Base-by-base conservation (phyloP, 2,329 filamentous ascomycete genomes). In the Huntiella savannae region DNA sequence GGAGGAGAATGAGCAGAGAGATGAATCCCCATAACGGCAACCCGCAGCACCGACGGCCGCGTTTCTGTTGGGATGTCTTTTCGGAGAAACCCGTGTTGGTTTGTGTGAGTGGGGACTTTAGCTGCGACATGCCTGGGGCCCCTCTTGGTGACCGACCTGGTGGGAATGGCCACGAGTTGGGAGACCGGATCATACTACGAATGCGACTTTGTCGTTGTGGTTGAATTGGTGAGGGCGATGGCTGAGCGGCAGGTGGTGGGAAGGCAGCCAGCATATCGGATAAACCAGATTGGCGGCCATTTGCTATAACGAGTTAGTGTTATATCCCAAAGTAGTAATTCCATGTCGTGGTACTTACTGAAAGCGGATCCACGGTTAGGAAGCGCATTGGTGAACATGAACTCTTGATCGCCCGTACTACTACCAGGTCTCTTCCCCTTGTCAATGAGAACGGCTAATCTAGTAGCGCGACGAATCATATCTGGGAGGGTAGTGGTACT, bases 401-500 rank as follows among this genome's bases (percentile, higher is more conserved):
- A 56, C 15, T 71, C 68, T 37, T 33, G 32, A 15, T 73, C 69
- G 1, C 73, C 69, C 42, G 75, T 62, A 12, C 70, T 67, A 55
- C 75, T 79, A 16, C 65, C 73, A 22, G 75, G 75, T 53, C 75
- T 65, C 52, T 66, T 79, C 10, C 88, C 88, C 53, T 78, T 78
- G 55, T 96, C 88, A 49, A 98, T 77, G 61, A 93, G 86, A 0
- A 83, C 75, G 12, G 87, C 88, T 34, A 96, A 66, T 53, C 76
- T 77, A 0, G 88, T 96, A 8, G 91, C 91, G 54, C 91, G 75
- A 55, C 77, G 73, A 53, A 98, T 96, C 50, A 98, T 65, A 58
- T 96, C 91, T 0, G 87, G 82, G 49, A 98, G 65, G 61, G 87
- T 95, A 1, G 91, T 96, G 52, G 94, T 68, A 58, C 87, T 95